Evolutionary conservation across 345 rosid genomes (phyloP), one percentile per base, ranked within the genome.

Genomic region (Dipteronia sinensis): DNA sequence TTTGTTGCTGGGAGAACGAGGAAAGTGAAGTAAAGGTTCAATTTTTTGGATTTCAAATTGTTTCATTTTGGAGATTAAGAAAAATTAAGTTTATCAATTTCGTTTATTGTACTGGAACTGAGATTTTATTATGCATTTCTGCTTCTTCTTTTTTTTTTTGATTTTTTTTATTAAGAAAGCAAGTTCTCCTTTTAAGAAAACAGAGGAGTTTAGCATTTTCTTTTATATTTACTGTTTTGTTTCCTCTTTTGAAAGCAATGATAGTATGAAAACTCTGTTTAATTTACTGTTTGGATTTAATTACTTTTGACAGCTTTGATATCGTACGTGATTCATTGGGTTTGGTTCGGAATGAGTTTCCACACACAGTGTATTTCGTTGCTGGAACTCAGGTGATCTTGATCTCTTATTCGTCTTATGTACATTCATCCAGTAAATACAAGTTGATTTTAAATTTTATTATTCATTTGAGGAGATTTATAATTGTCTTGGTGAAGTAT

Each of bases 321-420:
- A 78, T 94, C 10, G 74, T 93, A 20, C 88, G 82, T n/a, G 98
- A 94, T 87, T 83, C 92, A 4, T 71, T 93, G 89, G 98, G 98
- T 67, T 83, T 95, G 85, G 89, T 89, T 44, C 90, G 97, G 79
- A 91, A 87, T 25, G 98, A 93, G 78, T 93, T 97, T 83, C 98
- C 99, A 5, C 95, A 96, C 82, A 88, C 92, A 0, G 82, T 85
- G 47, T 96, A 92, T 85, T 89, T 93, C 73, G 91, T 97, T 72
- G 92, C 98, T 17, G 98, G 98, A 49, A 94, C 98, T 80, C 98
- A 96, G 88, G 98, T 94, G 65, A 76, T 83, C 63, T 58, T 53
- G 70, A 25, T 46, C 62, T 46, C 22, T 74, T 73, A 6, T 12
- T 46, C 40, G 75, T 69, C 17, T 61, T 68, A 17, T 5, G 42